phyloP scores from a whole-genome alignment of 164 flowering plant species.

The Magnolia officinalis region DNA sequence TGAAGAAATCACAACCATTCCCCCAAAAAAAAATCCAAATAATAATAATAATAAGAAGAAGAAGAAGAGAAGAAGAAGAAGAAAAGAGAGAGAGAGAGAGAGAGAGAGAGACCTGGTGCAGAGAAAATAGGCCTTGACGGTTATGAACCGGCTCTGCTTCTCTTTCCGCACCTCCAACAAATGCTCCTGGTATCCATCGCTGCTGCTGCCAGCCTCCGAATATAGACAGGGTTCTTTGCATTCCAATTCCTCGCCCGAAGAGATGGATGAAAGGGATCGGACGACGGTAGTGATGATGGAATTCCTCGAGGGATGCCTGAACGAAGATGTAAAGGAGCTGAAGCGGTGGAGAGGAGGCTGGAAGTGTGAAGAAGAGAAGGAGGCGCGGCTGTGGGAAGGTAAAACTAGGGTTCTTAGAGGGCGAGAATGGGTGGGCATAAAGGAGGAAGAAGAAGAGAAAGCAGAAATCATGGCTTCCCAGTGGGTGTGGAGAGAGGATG shows the following conservation, averaged over 20 bases:
- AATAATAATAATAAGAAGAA: not conserved
- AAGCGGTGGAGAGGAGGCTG: not conserved
- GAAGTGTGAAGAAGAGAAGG: not conserved
- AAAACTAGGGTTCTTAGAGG: not conserved
- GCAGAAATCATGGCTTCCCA: not conserved
- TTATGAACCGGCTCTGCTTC: slow-evolving; percentile 29
- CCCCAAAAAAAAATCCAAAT: not conserved
- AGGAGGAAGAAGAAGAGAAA: not conserved
- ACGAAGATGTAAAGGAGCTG: not conserved
- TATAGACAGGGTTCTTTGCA: not conserved
- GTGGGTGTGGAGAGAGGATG: not conserved
- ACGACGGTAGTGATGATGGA: not conserved
- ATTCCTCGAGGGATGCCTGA: not conserved
- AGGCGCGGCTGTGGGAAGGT: not conserved
- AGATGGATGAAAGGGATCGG: not conserved
- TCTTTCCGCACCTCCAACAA: slow-evolving; percentile 4
- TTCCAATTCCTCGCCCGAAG: slow-evolving; percentile 5
- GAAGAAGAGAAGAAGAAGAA: too few relatives aligned
- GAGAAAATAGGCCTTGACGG: slow-evolving; percentile 81
- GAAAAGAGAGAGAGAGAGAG: not conserved
- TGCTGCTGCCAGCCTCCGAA: not conserved
- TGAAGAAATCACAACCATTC: not conserved
- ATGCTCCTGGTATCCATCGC: slow-evolving; percentile 1
- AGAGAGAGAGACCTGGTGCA: slow-evolving; percentile 61
- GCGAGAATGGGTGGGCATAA: not conserved